Evolutionary conservation across 2,329 filamentous ascomycete genomes (phyloP), one percentile per base, ranked within the genome.

Genomic region (Botrytis galanthina): DNA sequence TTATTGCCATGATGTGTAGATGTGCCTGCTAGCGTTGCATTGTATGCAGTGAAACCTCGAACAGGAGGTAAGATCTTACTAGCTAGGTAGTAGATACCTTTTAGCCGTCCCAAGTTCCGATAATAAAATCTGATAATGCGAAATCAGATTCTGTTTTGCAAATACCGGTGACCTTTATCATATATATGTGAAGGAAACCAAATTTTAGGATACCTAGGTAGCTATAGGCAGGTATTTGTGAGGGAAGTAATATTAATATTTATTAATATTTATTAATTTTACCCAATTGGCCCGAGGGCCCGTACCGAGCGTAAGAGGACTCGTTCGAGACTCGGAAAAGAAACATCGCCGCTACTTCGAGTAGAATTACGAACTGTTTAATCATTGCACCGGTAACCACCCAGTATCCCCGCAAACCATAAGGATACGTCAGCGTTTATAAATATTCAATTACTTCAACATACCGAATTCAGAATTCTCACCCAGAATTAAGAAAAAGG

Each of bases 371-470:
- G 44, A 39, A 14, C 29, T 46, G 14, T 37, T 37, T 26, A 39
- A 54, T 54, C 9, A 29, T 22, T 26, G 35, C 57, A 29, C 48
- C 18, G 35, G 54, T 68, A 29, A 48, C 63, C 20, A 66, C 7
- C 5, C 32, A 46, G 10, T 26, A 35, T 37, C 63, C 63, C 63
- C 29, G 12, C 29, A 66, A 48, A 48, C 29, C 37, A 37, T 29
- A 57, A 57, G 66, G 48, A 68, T 68, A 68, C 66, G 37, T 68
- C 66, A 68, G 48, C n/a, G n/a, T 57, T 57, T 57, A 22, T 57
- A 22, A 29, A 68, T 22, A 68, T 42, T 42, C 16, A 42, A 16
- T 57, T 20, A 42, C 35, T 42, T 26, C n/a, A 26, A 57, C 35
- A 68, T n/a, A 32, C 14, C 48, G 0, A 57, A 57, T 39, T 29